phyloP scores from a whole-genome alignment of 441 rosid genomes.

The Populus hybrid region DNA sequence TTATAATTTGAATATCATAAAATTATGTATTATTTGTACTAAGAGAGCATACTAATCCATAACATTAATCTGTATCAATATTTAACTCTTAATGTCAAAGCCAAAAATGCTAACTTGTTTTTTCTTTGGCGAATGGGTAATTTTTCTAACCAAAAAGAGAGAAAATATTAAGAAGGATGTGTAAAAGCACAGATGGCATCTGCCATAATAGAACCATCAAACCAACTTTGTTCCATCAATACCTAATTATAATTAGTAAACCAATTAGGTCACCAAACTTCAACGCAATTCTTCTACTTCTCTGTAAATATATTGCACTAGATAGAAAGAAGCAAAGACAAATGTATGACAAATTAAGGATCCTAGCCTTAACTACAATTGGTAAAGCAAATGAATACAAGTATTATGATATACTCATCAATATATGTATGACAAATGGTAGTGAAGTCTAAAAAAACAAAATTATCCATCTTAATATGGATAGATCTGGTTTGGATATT shows the following conservation, averaged over 20 bases:
- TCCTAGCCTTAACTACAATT: neutral
- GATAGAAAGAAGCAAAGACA: neutral
- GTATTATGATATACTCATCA: neutral
- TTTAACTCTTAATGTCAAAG: neutral
- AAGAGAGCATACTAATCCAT: neutral
- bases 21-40: too few relatives aligned
- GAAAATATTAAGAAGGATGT: neutral
- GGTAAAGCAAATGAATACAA: neutral
- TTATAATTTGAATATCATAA: neutral
- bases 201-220: conserved; percentile 12
- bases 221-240: conserved; percentile 17
- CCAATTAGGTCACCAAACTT: conserved; percentile 20
- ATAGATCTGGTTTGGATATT: too few relatives aligned
- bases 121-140: neutral
- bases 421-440: neutral
- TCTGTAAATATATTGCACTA: neutral
- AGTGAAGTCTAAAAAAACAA: neutral
- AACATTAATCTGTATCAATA: neutral
- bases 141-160: neutral
- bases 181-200: neutral
- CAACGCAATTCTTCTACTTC: neutral
- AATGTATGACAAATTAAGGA: neutral
- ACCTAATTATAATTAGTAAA: neutral
- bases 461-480: too few relatives aligned
- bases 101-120: neutral